Conservation (phyloP, 768 basidiomycete genomes). For the Sistotremastrum suecicum region DNA sequence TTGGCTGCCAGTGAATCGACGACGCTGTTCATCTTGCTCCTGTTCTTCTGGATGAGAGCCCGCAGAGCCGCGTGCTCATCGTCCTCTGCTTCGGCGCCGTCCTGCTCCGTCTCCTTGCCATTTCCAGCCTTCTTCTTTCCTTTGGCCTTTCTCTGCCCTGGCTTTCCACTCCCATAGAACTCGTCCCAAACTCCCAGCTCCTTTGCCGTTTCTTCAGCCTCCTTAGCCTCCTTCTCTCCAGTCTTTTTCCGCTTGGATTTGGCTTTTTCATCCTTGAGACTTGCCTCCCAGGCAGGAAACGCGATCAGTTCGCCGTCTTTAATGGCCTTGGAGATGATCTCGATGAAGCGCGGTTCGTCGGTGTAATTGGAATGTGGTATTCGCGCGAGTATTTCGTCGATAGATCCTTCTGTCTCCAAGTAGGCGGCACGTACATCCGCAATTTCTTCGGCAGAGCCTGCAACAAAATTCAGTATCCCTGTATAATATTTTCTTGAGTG, state of each 20-base stretch:
- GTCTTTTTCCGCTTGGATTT: slow-evolving; percentile 59
- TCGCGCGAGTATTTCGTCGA: slow-evolving; percentile 69
- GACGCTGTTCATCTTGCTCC: slow-evolving; percentile 55
- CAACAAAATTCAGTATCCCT: not conserved
- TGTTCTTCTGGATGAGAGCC: slow-evolving; percentile 69
- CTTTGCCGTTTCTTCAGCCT: slow-evolving; percentile 74
- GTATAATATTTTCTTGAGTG: not conserved
- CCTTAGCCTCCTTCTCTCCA: slow-evolving; percentile 63
- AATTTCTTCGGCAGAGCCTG: slow-evolving; percentile 78
- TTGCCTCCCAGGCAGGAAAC: slow-evolving; percentile 50
- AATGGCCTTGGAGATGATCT: slow-evolving; percentile 54
- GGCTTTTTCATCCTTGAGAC: slow-evolving; percentile 68
- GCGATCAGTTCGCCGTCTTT: slow-evolving; percentile 38
- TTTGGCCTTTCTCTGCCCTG: slow-evolving; percentile 40
- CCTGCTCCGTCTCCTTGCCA: slow-evolving; percentile 10
- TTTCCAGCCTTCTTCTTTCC: slow-evolving; percentile 30
- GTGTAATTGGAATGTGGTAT: slow-evolving; percentile 76
- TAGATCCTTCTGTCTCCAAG: slow-evolving; percentile 49
- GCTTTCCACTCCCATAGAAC: slow-evolving; percentile 70
- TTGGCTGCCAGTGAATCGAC: slow-evolving; percentile 65
- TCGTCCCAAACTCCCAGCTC: slow-evolving; percentile 92
- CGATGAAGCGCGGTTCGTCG: slow-evolving; percentile 78
- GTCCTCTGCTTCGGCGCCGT: slow-evolving; percentile 26
- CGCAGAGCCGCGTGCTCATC: slow-evolving; percentile 60
- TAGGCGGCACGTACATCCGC: slow-evolving; percentile 72